Conservation (phyloP, 2,329 filamentous ascomycete species). For the Didymosphaeria variabile region DNA sequence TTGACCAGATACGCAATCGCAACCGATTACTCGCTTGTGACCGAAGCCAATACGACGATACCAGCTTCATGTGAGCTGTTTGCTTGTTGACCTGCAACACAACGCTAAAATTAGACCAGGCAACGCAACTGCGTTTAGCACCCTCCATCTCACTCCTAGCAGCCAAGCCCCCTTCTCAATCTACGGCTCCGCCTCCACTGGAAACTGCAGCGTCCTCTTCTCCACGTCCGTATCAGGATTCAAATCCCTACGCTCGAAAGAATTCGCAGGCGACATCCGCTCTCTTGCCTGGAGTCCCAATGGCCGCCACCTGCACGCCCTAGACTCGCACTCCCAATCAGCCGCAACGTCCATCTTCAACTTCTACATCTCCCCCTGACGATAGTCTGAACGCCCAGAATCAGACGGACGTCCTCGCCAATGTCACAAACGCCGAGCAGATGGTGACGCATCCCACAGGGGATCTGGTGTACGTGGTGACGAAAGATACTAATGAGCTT, state of each 20-base stretch:
- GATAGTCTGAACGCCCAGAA: conserved; percentile 24
- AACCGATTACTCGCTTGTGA: conserved; percentile 27
- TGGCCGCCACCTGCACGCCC: conserved; percentile 31
- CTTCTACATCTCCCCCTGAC: conserved; percentile 28
- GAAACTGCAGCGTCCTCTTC: conserved; percentile 34
- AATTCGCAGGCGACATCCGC: conserved; percentile 31
- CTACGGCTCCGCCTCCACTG: conserved; percentile 33
- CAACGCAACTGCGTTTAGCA: conserved; percentile 30
- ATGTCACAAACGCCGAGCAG: conserved; percentile 29
- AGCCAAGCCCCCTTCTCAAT: conserved; percentile 23
- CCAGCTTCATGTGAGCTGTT: conserved; percentile 30
- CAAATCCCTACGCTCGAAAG: conserved; percentile 26
- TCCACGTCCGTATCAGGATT: conserved; percentile 25
- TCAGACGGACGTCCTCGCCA: conserved; percentile 24
- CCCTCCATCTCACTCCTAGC: conserved; percentile 25
- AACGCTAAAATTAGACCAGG: conserved; percentile 16
- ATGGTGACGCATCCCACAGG: conserved; percentile 31
- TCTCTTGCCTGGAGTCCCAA: conserved; percentile 33
- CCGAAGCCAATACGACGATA: conserved; percentile 28
- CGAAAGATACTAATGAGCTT: conserved; percentile 31
- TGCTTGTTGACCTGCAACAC: not conserved
- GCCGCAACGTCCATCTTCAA: conserved; percentile 30
- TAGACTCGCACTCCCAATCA: conserved; percentile 25
- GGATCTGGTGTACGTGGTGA: conserved; percentile 29
- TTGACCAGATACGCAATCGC: conserved; percentile 28